Evolutionary conservation across 495 filamentous ascomycete species (phyloP).

Genomic region (Apodospora peruviana): DNA sequence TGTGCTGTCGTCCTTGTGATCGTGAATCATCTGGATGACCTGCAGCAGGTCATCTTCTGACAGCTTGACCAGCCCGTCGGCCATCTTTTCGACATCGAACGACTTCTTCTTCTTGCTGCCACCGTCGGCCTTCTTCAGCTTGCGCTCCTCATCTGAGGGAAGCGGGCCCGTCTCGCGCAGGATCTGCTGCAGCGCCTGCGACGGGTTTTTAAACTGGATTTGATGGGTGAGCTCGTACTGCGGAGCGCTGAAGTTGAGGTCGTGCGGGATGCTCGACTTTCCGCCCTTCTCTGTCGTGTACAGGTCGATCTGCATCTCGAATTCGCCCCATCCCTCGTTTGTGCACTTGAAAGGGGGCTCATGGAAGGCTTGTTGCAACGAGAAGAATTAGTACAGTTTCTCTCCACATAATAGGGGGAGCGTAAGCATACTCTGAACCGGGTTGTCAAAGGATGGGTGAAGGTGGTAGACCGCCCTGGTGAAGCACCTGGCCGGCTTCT

Average conservation of each 20-base stretch:
- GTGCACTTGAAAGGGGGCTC: constrained; percentile 81
- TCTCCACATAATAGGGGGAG: not conserved
- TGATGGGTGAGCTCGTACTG: constrained; percentile 80
- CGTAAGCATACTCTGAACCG: constrained; percentile 64
- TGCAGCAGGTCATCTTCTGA: constrained; percentile 67
- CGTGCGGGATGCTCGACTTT: constrained; percentile 74
- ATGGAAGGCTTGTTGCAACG: constrained; percentile 56
- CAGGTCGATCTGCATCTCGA: constrained; percentile 86
- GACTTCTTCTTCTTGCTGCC: constrained; percentile 80
- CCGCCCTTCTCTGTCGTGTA: constrained; percentile 79
- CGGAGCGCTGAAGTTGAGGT: constrained; percentile 81
- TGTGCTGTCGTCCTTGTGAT: constrained; percentile 85
- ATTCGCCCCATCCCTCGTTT: constrained; percentile 98
- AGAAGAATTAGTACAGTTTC: not conserved
- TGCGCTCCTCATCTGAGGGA: constrained; percentile 62
- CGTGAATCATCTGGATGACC: constrained; percentile 96
- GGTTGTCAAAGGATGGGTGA: constrained; percentile 85
- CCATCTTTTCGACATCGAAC: constrained; percentile 94
- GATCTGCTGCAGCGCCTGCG: constrained; percentile 64
- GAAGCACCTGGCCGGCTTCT: constrained; percentile 76
- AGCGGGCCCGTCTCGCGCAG: constrained; percentile 80
- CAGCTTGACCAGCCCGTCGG: constrained; percentile 54
- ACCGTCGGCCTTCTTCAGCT: constrained; percentile 54
- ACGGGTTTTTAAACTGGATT: constrained; percentile 87
- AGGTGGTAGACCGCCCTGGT: constrained; percentile 88